phyloP scores from a whole-genome alignment of 345 rosid genomes.

The Citrus sinensis region DNA sequence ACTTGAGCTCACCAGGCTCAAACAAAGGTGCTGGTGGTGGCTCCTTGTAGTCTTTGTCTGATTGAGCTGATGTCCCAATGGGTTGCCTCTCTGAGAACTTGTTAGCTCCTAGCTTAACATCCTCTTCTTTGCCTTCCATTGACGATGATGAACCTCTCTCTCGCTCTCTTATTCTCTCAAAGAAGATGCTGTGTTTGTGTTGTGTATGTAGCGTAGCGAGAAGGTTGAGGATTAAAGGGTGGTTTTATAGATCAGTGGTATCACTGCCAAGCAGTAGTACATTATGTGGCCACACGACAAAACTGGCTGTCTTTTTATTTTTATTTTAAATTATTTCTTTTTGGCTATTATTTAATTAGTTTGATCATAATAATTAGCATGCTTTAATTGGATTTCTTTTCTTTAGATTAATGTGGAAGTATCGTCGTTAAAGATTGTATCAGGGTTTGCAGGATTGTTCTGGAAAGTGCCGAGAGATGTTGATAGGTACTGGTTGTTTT shows the following conservation, averaged over 20 bases:
- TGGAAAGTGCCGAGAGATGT: conserved; percentile 30
- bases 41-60: conserved; percentile 51
- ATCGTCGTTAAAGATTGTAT: no score
- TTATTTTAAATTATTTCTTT: not conserved
- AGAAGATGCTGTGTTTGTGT: not conserved
- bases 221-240: not conserved
- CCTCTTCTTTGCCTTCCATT: conserved; percentile 75
- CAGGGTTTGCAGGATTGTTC: conserved; percentile 26
- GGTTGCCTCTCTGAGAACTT: conserved; percentile 68
- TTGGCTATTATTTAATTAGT: not conserved
- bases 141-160: not conserved
- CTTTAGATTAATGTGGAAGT: not conserved
- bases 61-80: conserved; percentile 59
- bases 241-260: conserved; percentile 28
- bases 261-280: not conserved
- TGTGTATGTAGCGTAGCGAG: not conserved
- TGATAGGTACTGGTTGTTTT: conserved; percentile 26
- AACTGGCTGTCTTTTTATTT: not conserved
- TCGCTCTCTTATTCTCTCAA: not conserved
- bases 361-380: not conserved
- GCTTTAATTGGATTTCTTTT: not conserved
- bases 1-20: conserved; percentile 61
- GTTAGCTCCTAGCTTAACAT: conserved; percentile 65
- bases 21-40: conserved; percentile 61
- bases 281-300: conserved; percentile 5